A percentile compares a stretch with the other conserved stretches of the same genome.
These are phyloP conservation scores for Sporothrix phasma DNA, from an alignment of 2,329 filamentous ascomycete genomes.

Conservation along the genomic window DNA sequence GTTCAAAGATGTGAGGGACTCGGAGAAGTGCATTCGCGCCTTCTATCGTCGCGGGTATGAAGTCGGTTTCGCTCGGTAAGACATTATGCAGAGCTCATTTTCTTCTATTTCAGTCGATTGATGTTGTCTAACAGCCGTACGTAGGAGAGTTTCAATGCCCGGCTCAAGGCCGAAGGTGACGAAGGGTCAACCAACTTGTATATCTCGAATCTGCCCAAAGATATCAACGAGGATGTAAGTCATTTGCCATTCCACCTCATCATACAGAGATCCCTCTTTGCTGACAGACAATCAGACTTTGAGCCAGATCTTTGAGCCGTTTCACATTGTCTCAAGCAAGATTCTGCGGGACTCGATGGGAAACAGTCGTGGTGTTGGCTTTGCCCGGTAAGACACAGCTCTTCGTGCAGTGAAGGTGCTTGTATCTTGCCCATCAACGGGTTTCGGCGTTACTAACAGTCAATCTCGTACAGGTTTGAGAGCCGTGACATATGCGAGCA, in stretches of 20 bases:
- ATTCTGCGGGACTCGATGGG: conserved; percentile 88
- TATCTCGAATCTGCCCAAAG: conserved; percentile 90
- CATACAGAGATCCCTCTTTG: no score
- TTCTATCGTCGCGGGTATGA: conserved; percentile 94
- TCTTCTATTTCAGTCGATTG: no score
- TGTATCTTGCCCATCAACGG: background rate
- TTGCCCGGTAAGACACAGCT: conserved; percentile 63
- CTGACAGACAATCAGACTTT: conserved; percentile 48
- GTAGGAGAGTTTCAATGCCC: conserved; percentile 94
- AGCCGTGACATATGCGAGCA: conserved; percentile 80
- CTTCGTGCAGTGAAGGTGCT: background rate
- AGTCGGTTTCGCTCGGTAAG: conserved; percentile 89
- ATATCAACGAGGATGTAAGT: conserved; percentile 79
- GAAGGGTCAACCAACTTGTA: conserved; percentile 89
- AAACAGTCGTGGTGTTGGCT: conserved; percentile 92
- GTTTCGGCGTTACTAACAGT: conserved; percentile 15
- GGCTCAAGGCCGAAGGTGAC: conserved; percentile 92
- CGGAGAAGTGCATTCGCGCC: conserved; percentile 90
- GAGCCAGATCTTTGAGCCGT: conserved; percentile 67
- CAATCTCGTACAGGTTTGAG: conserved; percentile 60
- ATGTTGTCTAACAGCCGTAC: conserved; percentile 18
- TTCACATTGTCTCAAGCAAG: conserved; percentile 83
- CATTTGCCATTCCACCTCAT: conserved; percentile 1
- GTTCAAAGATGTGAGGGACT: conserved; percentile 77
- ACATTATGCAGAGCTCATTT: no score